Conservation (phyloP, 192 early-diverging fungal genomes). For the Rhizophagus sp. region DNA sequence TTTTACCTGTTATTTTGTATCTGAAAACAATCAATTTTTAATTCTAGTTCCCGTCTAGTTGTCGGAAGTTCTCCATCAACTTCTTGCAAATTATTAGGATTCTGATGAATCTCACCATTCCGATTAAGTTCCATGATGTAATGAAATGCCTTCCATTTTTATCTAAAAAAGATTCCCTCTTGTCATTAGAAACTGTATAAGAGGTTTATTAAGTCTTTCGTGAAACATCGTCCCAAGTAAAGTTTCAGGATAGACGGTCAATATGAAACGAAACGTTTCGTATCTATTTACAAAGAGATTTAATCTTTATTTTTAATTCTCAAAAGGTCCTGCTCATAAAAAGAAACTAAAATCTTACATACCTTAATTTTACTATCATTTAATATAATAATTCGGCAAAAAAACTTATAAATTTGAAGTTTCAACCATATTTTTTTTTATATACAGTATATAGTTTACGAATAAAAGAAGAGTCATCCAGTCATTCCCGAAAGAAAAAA, state of each 20-base stretch:
- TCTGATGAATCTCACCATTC: not conserved
- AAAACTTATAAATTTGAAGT: no score
- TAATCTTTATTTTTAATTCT: not conserved
- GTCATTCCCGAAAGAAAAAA: no score
- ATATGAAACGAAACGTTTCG: slow-evolving; percentile 9
- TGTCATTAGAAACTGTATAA: not conserved
- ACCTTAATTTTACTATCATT: slow-evolving; percentile 14
- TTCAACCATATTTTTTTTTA: no score
- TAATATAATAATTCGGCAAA: not conserved
- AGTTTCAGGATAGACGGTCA: slow-evolving; percentile 6
- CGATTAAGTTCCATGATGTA: slow-evolving; percentile 19
- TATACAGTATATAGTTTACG: no score
- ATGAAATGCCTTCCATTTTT: slow-evolving; percentile 17
- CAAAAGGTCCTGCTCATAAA: not conserved
- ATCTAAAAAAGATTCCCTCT: slow-evolving; percentile 26
- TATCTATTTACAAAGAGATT: not conserved
- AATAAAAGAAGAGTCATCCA: no score
- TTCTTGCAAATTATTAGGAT: no score
- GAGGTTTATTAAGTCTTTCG: not conserved
- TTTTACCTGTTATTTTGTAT: not conserved
- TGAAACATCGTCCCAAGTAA: slow-evolving; percentile 22
- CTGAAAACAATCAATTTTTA: not conserved
- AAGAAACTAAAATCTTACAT: not conserved
- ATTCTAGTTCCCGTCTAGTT: not conserved
- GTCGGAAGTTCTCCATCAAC: no score